Conservation (phyloP, 2,329 filamentous ascomycete genomes). For the Berkeleyomyces basicola region DNA sequence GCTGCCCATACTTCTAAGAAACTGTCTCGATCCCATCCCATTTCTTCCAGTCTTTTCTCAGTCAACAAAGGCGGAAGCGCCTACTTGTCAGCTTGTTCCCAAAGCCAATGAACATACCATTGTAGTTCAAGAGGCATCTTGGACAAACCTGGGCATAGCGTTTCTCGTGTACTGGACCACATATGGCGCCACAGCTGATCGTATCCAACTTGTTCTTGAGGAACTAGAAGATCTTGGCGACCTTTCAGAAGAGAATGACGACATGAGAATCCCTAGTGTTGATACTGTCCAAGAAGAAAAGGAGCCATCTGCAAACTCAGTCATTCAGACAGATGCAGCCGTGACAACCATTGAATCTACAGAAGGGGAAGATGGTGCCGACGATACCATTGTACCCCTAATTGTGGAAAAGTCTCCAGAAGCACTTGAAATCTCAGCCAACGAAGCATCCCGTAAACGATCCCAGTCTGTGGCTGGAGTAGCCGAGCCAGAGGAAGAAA, state of each 20-base stretch:
- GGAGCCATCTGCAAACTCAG: slow-evolving; percentile 9
- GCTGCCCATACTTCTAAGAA: slow-evolving; percentile 34
- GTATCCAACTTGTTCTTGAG: slow-evolving; percentile 5
- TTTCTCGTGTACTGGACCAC: slow-evolving; percentile 19
- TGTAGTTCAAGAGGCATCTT: slow-evolving; percentile 17
- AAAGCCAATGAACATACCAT: not conserved
- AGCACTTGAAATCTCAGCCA: not conserved
- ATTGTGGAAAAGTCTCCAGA: not conserved
- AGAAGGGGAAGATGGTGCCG: not conserved
- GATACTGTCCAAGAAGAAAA: slow-evolving; percentile 11
- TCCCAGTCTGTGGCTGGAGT: slow-evolving; percentile 47
- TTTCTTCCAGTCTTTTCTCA: slow-evolving; percentile 39
- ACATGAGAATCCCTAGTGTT: not conserved
- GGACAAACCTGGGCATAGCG: slow-evolving; percentile 22
- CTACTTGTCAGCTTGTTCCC: not conserved
- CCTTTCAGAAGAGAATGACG: not conserved
- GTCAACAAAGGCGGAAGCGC: not conserved
- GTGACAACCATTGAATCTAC: not conserved
- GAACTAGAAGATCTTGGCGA: slow-evolving; percentile 6
- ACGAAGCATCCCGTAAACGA: slow-evolving; percentile 30
- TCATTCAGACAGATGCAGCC: not conserved
- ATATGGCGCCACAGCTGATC: slow-evolving; percentile 6
- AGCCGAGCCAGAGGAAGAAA: slow-evolving; percentile 41
- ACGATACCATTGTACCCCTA: not conserved
- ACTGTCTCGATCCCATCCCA: slow-evolving; percentile 43